A percentile compares a stretch with the other conserved stretches of the same genome.
Conservation (phyloP, 108 stramenopile genomes). For the Thalassiosira profunda region DNA sequence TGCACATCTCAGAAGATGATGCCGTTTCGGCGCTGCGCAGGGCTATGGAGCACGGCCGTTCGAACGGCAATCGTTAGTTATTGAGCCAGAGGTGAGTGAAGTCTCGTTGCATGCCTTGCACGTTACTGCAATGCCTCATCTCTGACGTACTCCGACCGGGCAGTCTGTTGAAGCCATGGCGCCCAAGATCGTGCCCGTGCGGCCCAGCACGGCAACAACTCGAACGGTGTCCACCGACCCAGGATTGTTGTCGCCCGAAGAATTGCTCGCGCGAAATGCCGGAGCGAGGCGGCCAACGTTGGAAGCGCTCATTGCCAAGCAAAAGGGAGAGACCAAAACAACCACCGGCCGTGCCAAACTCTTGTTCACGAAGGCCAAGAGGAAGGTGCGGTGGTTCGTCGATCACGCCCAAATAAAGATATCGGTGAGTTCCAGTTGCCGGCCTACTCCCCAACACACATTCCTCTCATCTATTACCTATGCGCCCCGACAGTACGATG, state of each 20-base stretch:
- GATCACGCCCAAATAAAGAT: conserved; percentile 55
- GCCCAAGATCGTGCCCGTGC: too few species aligned
- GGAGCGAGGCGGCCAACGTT: conserved; percentile 37
- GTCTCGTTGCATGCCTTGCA: too few species aligned
- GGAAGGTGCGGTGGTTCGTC: conserved; percentile 46
- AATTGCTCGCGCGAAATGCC: conserved; percentile 30
- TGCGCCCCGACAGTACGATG: conserved; percentile 39
- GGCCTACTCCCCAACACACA: background rate
- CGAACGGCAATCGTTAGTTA: too few species aligned
- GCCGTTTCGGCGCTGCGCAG: too few species aligned
- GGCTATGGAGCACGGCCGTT: too few species aligned
- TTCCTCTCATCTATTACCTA: background rate
- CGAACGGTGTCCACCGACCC: conserved; percentile 60
- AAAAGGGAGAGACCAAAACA: conserved; percentile 17
- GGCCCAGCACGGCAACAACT: too few species aligned
- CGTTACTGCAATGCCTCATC: too few species aligned
- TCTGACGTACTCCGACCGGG: too few species aligned
- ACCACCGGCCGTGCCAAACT: too few species aligned
- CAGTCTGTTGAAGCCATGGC: too few species aligned
- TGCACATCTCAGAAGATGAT: too few species aligned
- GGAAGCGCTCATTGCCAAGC: conserved; percentile 31
- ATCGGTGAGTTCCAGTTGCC: conserved; percentile 35
- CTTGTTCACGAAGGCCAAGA: conserved; percentile 8
- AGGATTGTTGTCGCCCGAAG: conserved; percentile 52
- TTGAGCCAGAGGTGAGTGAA: too few species aligned